Percentiles rank a stretch among this genome's conserved stretches.
phyloP scores from a whole-genome alignment of 148 eudicot genomes.

The Talinum fruticosum region DNA sequence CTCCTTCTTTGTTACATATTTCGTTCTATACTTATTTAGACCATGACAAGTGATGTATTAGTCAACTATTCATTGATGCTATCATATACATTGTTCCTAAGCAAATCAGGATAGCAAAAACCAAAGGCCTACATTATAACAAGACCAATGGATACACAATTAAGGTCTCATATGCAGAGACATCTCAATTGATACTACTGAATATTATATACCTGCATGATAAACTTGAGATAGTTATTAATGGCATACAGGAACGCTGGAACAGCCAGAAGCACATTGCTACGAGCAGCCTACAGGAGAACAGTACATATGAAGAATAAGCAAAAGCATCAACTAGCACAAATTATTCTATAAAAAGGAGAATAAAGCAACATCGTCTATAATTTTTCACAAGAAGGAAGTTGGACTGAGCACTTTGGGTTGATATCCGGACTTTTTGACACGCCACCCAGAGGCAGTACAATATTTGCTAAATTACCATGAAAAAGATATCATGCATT shows the following conservation, averaged over 20 bases:
- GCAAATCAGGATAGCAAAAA: background rate
- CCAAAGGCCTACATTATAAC: background rate
- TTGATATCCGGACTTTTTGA: background rate
- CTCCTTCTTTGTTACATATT: background rate
- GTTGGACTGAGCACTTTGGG: background rate
- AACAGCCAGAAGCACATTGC: slow-evolving; percentile 75
- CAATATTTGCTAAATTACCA: background rate
- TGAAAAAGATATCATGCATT: too few relatives aligned
- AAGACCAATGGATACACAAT: background rate
- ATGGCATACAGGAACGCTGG: slow-evolving; percentile 74
- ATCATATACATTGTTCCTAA: background rate
- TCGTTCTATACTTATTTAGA: background rate
- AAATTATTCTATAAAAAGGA: background rate
- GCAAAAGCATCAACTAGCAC: background rate
- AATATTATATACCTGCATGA: slow-evolving; percentile 59
- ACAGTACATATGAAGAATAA: slow-evolving; percentile 4
- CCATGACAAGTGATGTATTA: background rate
- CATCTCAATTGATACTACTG: background rate
- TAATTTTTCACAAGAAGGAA: background rate
- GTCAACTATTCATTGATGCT: background rate
- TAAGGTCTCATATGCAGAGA: background rate
- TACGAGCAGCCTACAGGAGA: slow-evolving; percentile 90
- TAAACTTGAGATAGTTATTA: slow-evolving; percentile 90
- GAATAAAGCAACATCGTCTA: background rate
- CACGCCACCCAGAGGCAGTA: background rate